Conservation (phyloP, 495 filamentous ascomycete genomes). For the Penicillium canescens region DNA sequence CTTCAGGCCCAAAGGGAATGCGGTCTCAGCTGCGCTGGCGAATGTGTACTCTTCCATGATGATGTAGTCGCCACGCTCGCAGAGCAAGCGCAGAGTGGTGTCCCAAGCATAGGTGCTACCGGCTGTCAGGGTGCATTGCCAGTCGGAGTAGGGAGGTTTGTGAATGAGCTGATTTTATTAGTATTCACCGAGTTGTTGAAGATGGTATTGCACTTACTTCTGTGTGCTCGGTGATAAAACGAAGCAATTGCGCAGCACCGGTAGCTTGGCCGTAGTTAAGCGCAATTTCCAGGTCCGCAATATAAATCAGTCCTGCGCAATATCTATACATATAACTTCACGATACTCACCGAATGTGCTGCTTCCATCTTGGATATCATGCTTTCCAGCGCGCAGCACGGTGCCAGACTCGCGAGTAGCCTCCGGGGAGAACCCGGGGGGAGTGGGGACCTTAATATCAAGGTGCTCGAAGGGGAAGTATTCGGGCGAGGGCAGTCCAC, state of each 20-base stretch:
- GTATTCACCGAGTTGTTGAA: background rate
- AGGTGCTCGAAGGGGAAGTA: slow-evolving; percentile 84
- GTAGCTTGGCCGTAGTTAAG: slow-evolving; percentile 89
- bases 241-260: slow-evolving; percentile 81
- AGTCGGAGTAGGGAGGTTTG: slow-evolving; percentile 68
- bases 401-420: slow-evolving; percentile 56
- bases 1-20: slow-evolving; percentile 71
- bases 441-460: slow-evolving; percentile 64
- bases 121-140: slow-evolving; percentile 71
- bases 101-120: slow-evolving; percentile 82
- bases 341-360: slow-evolving; percentile 55
- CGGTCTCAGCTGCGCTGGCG: slow-evolving; percentile 77
- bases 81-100: slow-evolving; percentile 74
- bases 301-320: background rate
- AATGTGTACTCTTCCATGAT: slow-evolving; percentile 90
- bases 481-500: slow-evolving; percentile 83
- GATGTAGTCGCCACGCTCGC: slow-evolving; percentile 67
- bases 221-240: slow-evolving; percentile 91
- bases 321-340: background rate
- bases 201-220: slow-evolving; percentile 48
- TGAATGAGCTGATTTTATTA: slow-evolving; percentile 36
- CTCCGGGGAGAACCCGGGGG: slow-evolving; percentile 67
- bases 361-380: slow-evolving; percentile 69
- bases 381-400: slow-evolving; percentile 69
- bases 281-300: slow-evolving; percentile 70